Evolutionary conservation across 75 land plant species (phyloP).

Genomic region (Larix kaempferi): DNA sequence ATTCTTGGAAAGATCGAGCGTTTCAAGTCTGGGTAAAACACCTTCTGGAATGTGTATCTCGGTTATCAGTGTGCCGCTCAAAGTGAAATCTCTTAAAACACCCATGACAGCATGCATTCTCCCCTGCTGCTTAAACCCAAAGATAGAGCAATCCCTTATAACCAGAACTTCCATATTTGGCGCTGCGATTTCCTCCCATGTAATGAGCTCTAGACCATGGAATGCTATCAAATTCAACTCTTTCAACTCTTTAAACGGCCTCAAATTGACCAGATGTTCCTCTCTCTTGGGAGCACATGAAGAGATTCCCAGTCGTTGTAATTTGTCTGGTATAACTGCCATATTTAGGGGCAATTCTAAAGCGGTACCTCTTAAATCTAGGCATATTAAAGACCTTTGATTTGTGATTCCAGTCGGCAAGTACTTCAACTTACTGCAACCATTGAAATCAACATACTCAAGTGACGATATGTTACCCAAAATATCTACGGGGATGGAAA

Average conservation of each 20-base stretch:
- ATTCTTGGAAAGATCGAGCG: background rate
- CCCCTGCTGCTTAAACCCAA: too few species aligned
- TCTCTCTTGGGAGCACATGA: too few species aligned
- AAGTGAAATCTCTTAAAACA: background rate
- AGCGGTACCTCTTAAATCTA: background rate
- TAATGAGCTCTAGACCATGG: too few species aligned
- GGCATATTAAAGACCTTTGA: background rate
- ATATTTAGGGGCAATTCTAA: background rate
- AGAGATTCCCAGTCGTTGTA: background rate
- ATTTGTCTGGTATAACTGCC: background rate
- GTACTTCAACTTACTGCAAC: background rate
- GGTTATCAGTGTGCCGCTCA: background rate
- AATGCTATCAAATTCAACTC: too few species aligned
- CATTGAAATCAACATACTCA: background rate
- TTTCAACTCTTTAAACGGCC: background rate
- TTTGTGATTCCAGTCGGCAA: background rate
- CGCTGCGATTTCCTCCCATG: background rate
- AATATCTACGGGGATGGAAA: background rate
- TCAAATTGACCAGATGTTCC: background rate
- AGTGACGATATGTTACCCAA: background rate
- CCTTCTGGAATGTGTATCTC: background rate
- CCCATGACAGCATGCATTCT: too few species aligned
- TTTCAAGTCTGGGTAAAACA: background rate
- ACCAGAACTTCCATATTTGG: background rate
- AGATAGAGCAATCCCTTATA: background rate